Evolutionary conservation across 139 green algal species (phyloP).

Genomic region (Helicosporidium sp.): DNA sequence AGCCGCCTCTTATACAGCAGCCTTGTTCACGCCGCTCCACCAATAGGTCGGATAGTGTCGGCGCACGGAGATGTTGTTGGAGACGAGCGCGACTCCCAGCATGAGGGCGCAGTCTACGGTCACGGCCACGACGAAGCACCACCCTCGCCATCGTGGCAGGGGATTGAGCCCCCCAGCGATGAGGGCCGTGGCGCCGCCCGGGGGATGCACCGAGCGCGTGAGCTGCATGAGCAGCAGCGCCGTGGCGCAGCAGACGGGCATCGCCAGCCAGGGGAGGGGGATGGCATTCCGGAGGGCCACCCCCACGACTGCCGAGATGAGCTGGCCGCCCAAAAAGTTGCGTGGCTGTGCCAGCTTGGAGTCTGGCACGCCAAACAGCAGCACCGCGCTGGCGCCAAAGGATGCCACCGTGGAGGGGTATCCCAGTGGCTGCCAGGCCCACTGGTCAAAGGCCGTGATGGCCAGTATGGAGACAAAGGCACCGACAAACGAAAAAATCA

Average conservation of each 20-base stretch:
- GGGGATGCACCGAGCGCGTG: no score
- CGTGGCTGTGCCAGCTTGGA: not conserved
- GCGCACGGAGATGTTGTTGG: not conserved
- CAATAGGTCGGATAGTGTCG: not conserved
- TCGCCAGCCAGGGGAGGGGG: not conserved
- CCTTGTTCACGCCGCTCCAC: no score
- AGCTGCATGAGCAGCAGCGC: not conserved
- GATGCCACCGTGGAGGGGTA: not conserved
- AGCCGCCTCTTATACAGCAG: no score
- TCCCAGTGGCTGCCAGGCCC: not conserved
- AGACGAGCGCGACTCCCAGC: not conserved
- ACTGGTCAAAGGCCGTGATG: not conserved
- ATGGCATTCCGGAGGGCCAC: not conserved
- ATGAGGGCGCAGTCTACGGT: not conserved
- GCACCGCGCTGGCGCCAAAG: constrained; percentile 2
- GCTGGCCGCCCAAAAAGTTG: not conserved
- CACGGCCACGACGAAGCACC: not conserved
- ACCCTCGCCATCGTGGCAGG: not conserved
- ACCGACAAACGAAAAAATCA: not conserved
- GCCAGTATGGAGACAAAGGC: not conserved
- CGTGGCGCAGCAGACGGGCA: not conserved
- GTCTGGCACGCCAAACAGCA: not conserved
- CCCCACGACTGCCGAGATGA: not conserved
- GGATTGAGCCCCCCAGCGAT: not conserved
- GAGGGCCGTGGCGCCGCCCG: not conserved